These are phyloP conservation scores for Tuber indicum DNA, from an alignment of 495 filamentous ascomycete species.

Conservation along the genomic window DNA sequence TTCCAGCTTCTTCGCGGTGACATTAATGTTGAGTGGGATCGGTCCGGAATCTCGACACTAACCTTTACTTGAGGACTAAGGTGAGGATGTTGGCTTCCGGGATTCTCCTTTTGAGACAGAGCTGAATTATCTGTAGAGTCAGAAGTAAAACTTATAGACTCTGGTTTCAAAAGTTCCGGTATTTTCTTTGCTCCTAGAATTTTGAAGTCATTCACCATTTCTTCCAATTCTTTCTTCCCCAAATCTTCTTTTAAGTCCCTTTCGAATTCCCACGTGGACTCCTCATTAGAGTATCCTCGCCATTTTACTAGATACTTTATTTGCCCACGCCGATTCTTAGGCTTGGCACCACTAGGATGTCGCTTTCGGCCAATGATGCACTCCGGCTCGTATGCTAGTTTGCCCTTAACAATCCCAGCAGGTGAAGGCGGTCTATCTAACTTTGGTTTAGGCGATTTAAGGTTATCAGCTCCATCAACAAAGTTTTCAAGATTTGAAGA, in stretches of 20 bases:
- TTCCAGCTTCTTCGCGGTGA: background rate
- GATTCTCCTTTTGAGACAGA: background rate
- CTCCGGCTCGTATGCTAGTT: slow-evolving; percentile 21
- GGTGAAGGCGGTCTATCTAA: slow-evolving; percentile 6
- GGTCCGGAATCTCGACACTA: background rate
- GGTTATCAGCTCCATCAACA: background rate
- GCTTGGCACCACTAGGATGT: slow-evolving; percentile 11
- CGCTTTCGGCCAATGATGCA: slow-evolving; percentile 27
- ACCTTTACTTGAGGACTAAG: background rate
- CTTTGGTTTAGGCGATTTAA: background rate
- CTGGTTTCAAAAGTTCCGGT: background rate
- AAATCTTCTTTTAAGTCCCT: slow-evolving; percentile 19
- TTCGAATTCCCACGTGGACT: slow-evolving; percentile 34
- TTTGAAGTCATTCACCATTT: slow-evolving; percentile 18
- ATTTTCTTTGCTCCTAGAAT: background rate
- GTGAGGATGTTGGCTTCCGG: background rate
- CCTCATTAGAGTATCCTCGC: slow-evolving; percentile 26
- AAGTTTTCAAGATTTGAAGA: background rate
- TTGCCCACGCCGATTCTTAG: slow-evolving; percentile 17
- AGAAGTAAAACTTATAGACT: background rate
- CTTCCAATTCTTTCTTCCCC: slow-evolving; percentile 18
- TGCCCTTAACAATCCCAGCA: slow-evolving; percentile 21
- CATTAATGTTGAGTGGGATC: background rate
- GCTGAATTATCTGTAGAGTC: background rate
- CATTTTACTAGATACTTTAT: slow-evolving; percentile 31